Base-by-base conservation (phyloP, 192 early-diverging fungal genomes). In the Jimgerdemannia lactiflua region DNA sequence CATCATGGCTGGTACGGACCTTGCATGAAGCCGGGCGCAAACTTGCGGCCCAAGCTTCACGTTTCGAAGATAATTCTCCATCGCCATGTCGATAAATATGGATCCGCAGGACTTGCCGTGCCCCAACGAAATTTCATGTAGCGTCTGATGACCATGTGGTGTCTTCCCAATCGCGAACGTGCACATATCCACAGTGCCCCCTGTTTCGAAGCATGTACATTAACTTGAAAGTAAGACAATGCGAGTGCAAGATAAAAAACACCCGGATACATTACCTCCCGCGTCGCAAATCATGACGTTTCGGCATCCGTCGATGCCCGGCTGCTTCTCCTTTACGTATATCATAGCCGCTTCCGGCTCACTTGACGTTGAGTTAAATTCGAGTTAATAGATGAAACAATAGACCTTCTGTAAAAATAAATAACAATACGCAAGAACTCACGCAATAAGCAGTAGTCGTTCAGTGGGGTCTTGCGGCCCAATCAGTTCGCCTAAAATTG, bases 281-380 rank as follows among this genome's bases (percentile, higher is more conserved):
- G 82, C 82, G 74, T 86, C 84, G 67, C 82, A 83, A 72, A 86
- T 83, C 78, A 83, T 84, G 69, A 86, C 83, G 29, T 80, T 75
- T 72, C 83, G 77, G n/a, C 81, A 59, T 59, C 49, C 49, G 6
- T 59, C 49, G 49, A 59, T 59, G 2, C 49, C 49, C 14, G 49
- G 49, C 49, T 59, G 49, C 14, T 59, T 59, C 49, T 59, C 49
- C 14, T 59, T 59, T 14, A 59, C 49, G 49, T 59, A 59, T 59
- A 59, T 59, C 49, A 59, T 59, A 59, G 49, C 49, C 14, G 49
- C 49, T 14, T 59, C 49, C 8, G 49, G 49, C 49, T 59, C 49
- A 14, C 49, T 59, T 10, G 14, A 59, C 14, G 49, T 14, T 14
- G 14, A 6, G 49, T 59, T 59, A 6, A 59, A 59, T 10, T 59